Evolutionary conservation across 1,284 basidiomycete species (phyloP).

Genomic region (Blastosporella zonata): DNA sequence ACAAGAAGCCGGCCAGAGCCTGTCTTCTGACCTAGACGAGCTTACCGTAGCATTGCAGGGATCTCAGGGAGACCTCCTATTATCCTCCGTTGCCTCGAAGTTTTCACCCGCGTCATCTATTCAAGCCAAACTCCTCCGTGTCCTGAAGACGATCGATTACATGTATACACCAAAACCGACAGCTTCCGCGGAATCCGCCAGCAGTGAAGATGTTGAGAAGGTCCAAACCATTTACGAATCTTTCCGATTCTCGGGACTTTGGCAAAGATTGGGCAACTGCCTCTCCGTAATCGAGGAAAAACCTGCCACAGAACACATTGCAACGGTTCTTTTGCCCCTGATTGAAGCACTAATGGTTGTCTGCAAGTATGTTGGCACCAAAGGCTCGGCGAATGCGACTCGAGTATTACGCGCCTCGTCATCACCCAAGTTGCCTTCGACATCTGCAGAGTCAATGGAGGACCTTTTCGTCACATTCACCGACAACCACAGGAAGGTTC

Average conservation of each 20-base stretch:
- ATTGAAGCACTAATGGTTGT: constrained; percentile 98
- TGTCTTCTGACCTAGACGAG: constrained; percentile 76
- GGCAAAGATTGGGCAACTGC: constrained; percentile 85
- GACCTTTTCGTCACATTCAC: constrained; percentile 95
- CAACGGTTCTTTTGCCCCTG: constrained; percentile 86
- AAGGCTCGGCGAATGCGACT: constrained; percentile 40
- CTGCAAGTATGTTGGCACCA: constrained; percentile 87
- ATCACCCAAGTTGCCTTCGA: constrained; percentile 66
- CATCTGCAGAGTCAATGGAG: constrained; percentile 71
- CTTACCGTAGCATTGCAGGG: constrained; percentile 63
- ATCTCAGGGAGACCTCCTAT: constrained; percentile 52
- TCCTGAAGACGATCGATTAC: constrained; percentile 95
- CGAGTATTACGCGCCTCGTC: constrained; percentile 55
- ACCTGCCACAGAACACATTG: constrained; percentile 80
- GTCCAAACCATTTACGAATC: constrained; percentile 84
- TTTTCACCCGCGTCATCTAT: constrained; percentile 91
- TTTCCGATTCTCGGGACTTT: constrained; percentile 84
- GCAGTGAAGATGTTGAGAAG: constrained; percentile 67
- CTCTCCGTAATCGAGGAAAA: constrained; percentile 80
- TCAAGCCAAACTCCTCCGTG: constrained; percentile 89
- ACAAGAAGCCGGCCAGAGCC: constrained; percentile 77
- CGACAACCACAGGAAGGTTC: constrained; percentile 89
- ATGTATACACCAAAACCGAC: constrained; percentile 77
- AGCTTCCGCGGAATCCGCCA: constrained; percentile 36
- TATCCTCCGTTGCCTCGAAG: constrained; percentile 73